Evolutionary conservation across 768 basidiomycete species (phyloP), one percentile per base, ranked within the genome.

Genomic region (Flagelloscypha sp.): DNA sequence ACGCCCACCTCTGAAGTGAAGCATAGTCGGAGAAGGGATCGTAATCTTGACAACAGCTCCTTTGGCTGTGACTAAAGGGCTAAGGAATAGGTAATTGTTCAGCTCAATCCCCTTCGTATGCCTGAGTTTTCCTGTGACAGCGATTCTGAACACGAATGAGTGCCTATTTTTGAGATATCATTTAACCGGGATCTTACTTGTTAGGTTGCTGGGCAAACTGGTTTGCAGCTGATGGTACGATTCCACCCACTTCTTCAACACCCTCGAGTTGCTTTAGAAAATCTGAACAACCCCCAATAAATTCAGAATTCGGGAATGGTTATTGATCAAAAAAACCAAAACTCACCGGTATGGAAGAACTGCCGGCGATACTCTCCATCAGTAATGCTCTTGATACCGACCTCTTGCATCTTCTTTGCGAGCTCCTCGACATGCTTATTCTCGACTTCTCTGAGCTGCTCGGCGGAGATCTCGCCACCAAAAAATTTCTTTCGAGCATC

Each of bases 381-480:
- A 12, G 77, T 79, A 37, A 78, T 67, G n/a, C 63, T 63, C 48
- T 66, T 70, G 41, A 79, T 66, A 16, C 77, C 77, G 4, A 66
- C 49, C 23, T 72, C 62, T 36, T 62, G 63, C 49, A 79, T 77
- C 40, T 77, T 57, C 45, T 65, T 49, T 13, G 79, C 61, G 39
- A 76, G 67, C 21, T 66, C 59, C 33, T 58, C 55, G 43, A 79
- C 68, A 7, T 74, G 68, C 27, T 69, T 65, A 40, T 78, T 70
- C 54, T 78, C 74, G 18, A 62, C 55, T 19, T 48, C 52, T 27
- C 50, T 50, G 11, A 79, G 62, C 35, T 76, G 70, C n/a, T 62
- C 58, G 10, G 39, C 33, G 2, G 63, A 53, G 45, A 63, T 62
- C 36, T 62, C 57, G 6, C 59, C 57, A 24, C 62, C 57, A 35